Evolutionary conservation across 352 stramenopile species (phyloP).

Genomic region (Phytophthora citricola): DNA sequence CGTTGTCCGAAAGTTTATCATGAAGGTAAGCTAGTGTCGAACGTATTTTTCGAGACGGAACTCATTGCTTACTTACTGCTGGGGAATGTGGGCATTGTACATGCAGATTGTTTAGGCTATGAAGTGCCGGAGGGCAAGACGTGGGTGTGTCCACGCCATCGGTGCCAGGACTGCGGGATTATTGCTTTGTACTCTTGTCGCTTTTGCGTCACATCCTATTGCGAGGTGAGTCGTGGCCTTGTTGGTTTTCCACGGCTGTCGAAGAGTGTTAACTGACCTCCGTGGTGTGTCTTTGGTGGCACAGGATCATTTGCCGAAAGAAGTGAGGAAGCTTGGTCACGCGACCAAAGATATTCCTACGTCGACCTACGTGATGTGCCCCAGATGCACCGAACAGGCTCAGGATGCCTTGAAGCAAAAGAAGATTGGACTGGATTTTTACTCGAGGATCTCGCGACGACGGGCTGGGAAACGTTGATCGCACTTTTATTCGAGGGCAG

Average conservation of each 20-base stretch:
- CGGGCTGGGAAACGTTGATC: constrained; percentile 21
- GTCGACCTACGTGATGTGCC: constrained; percentile 69
- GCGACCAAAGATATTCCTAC: constrained; percentile 60
- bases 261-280: neutral
- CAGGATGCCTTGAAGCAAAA: constrained; percentile 43
- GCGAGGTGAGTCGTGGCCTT: constrained; percentile 39
- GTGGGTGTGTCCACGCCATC: constrained; percentile 77
- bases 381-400: constrained; percentile 47
- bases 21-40: constrained; percentile 44
- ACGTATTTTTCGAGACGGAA: neutral
- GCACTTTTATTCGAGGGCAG: constrained; percentile 12
- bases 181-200: constrained; percentile 62
- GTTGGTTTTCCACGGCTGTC: neutral
- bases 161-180: constrained; percentile 68
- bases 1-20: constrained; percentile 87
- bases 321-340: constrained; percentile 47
- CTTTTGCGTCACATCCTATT: constrained; percentile 81
- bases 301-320: constrained; percentile 58
- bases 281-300: constrained; percentile 1
- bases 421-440: constrained; percentile 52
- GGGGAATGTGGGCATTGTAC: constrained; percentile 17
- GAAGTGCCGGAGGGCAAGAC: constrained; percentile 58
- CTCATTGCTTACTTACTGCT: constrained; percentile 5
- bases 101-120: constrained; percentile 67
- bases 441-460: constrained; percentile 44